A percentile compares a stretch with the other conserved stretches of the same genome.
Conservation (phyloP, 179 eudicot genomes). For the Dionaea muscipula region DNA sequence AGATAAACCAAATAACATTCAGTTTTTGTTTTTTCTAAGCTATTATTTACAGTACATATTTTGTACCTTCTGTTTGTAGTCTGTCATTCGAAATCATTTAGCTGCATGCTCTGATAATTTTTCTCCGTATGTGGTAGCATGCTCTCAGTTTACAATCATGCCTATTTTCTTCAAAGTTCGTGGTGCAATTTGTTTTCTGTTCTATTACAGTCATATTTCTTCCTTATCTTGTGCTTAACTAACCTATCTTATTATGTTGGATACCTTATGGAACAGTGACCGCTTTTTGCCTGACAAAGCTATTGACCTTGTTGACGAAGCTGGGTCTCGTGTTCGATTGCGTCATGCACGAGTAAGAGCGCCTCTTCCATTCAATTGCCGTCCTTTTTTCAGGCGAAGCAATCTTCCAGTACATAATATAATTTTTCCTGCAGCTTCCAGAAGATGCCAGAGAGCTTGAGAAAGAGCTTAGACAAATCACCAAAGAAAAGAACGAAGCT, state of each 20-base stretch:
- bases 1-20: no score
- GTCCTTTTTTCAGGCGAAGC: neutral
- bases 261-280: conserved; percentile 26
- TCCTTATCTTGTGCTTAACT: neutral
- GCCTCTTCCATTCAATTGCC: neutral
- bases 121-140: no score
- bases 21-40: no score
- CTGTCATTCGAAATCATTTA: no score
- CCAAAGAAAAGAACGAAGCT: conserved; percentile 41
- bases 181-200: no score
- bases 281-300: conserved; percentile 70
- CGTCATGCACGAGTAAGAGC: conserved; percentile 41
- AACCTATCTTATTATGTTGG: neutral
- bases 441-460: conserved; percentile 85
- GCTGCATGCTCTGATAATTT: no score
- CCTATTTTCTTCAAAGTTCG: no score
- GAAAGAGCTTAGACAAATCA: conserved; percentile 66
- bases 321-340: conserved; percentile 66
- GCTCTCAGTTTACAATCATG: no score
- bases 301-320: conserved; percentile 62
- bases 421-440: conserved; percentile 37
- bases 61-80: no score
- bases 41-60: no score
- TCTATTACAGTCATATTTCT: no score
- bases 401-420: neutral